Percentiles rank a stretch among this genome's conserved stretches.
phyloP scores from a whole-genome alignment of 176 grass and related monocot species.

The Raddia distichophylla region DNA sequence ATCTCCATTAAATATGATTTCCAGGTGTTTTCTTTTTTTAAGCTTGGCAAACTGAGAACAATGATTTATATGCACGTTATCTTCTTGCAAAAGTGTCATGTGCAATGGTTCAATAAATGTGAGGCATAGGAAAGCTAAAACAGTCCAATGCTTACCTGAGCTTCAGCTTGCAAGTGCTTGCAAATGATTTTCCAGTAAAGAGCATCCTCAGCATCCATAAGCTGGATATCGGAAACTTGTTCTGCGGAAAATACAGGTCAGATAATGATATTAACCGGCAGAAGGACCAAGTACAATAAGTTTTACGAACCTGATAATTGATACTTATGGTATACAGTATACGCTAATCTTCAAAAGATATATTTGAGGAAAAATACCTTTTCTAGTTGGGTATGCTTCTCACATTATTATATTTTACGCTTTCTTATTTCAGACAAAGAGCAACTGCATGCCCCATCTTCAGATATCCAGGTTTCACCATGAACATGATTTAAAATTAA shows the following conservation, averaged over 20 bases:
- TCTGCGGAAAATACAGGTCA: constrained; percentile 51
- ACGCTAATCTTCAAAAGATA: neutral
- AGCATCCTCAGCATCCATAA: constrained; percentile 85
- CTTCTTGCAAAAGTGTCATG: constrained; percentile 24
- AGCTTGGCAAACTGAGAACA: constrained; percentile 30
- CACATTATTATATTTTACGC: constrained; percentile 17
- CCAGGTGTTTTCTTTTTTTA: neutral
- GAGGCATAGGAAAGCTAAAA: constrained; percentile 16
- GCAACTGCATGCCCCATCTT: neutral
- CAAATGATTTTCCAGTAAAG: constrained; percentile 93
- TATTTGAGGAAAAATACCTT: neutral
- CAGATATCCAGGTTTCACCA: constrained; percentile 9
- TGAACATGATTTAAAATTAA: constrained; percentile 24
- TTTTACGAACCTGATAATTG: neutral
- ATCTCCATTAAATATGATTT: neutral
- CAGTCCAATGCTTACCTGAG: constrained; percentile 63
- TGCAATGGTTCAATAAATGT: constrained; percentile 13
- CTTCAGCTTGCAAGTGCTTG: constrained; percentile 88
- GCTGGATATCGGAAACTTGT: constrained; percentile 49
- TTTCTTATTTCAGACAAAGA: constrained; percentile 15
- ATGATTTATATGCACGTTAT: constrained; percentile 15
- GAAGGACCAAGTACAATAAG: neutral
- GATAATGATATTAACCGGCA: constrained; percentile 25
- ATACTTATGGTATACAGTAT: neutral
- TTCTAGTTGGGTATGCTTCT: neutral